Base-by-base conservation (phyloP, 805 yeast species). In the Pichia paraexigua region DNA sequence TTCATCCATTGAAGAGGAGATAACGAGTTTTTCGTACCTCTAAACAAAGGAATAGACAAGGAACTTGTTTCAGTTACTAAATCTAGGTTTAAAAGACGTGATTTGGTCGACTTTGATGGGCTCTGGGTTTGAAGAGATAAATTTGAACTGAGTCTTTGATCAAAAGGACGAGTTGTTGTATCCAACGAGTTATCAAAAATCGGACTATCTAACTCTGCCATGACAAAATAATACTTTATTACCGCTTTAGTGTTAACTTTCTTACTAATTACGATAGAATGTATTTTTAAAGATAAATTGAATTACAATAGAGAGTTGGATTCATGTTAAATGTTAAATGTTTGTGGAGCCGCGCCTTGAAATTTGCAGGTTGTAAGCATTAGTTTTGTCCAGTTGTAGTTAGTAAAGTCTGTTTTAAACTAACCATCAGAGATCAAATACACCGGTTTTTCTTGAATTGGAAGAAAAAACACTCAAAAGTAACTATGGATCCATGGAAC, bases 401-500 rank as follows among this genome's bases (percentile, higher is more conserved):
- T 30, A 13, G 12, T 10, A 30, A 30, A 12, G 35, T 30, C 3
- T 13, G 7, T n/a, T 13, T 3, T 30, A 13, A 30, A 30, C 35
- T 30, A 30, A 13, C 35, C 11, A 15, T 12, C 3, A 30, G 18
- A 10, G 5, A n/a, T 10, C 25, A 1, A 11, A 42, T n/a, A 18
- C 10, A 15, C 30, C 8, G 39, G 3, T 7, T 35, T 35, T 8
- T 35, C 20, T 17, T 7, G 20, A 35, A 5, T 35, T 2, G 11
- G 15, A 17, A 21, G n/a, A 18, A 7, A 15, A 1, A 24, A 2
- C 7, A 13, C 11, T 5, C 11, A 5, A 10, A 18, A 39, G 27
- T 2, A 13, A 51, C 18, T 18, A 60, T 58, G 60, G 72, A 68
- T 53, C 72, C 71, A 9, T 69, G 73, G 73, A 60, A 53, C 39